These are phyloP conservation scores for Macadamia tetraphylla DNA, from an alignment of 164 flowering plant genomes.

Conservation along the genomic window DNA sequence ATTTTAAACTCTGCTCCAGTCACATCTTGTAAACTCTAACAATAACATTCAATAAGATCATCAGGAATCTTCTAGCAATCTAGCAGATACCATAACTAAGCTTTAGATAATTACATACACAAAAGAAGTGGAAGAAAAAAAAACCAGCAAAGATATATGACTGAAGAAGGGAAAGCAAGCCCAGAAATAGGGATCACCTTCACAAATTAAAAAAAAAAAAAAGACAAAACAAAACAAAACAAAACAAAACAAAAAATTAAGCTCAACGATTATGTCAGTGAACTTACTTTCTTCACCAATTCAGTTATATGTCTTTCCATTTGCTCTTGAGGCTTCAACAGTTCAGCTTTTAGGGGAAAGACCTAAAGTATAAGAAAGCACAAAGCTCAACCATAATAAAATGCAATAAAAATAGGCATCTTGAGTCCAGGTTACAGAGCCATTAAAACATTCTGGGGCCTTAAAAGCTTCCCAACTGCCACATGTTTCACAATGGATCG, in stretches of 20 bases:
- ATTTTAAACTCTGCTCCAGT: slow-evolving; percentile 92
- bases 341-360: slow-evolving; percentile 82
- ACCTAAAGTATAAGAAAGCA: slow-evolving; percentile 44
- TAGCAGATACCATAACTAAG: not conserved
- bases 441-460: too few relatives aligned
- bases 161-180: too few relatives aligned
- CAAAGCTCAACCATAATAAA: slow-evolving; percentile 4
- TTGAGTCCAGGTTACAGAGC: too few relatives aligned
- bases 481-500: too few relatives aligned
- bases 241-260: not conserved
- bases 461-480: too few relatives aligned
- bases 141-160: too few relatives aligned
- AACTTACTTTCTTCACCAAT: slow-evolving; percentile 71
- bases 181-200: not conserved
- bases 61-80: not conserved
- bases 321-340: slow-evolving; percentile 80
- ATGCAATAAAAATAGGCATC: not conserved
- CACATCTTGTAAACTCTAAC: slow-evolving; percentile 90
- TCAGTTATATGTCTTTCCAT: slow-evolving; percentile 97
- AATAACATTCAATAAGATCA: slow-evolving; percentile 17
- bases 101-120: not conserved
- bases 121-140: too few relatives aligned
- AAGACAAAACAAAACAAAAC: not conserved
- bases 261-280: not conserved
- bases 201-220: not conserved